Conservation (phyloP, 306 rosid genomes). For the Biancaea sappan region DNA sequence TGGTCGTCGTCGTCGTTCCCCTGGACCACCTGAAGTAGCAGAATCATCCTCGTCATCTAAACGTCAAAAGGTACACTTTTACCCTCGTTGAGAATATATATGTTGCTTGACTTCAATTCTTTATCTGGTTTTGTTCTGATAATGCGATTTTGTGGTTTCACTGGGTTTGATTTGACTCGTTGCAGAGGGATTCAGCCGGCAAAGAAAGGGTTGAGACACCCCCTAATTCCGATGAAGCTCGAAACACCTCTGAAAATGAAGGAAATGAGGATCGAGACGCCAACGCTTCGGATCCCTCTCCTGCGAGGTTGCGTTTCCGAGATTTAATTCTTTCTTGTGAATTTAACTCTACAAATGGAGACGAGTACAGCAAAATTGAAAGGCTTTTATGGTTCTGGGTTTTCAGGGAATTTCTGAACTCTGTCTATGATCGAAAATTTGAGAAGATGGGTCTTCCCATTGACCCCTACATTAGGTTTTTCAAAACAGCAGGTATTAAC, state of each 20-base stretch:
- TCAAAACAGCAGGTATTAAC: conserved; percentile 11
- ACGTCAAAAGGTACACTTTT: conserved; percentile 4
- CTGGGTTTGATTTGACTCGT: conserved; percentile 1
- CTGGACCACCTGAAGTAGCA: neutral
- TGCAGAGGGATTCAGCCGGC: neutral
- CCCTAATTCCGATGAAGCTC: neutral
- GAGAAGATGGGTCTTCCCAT: neutral
- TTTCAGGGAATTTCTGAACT: neutral
- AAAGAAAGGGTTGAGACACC: neutral
- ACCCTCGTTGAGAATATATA: neutral
- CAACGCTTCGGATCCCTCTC: neutral
- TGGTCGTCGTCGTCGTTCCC: neutral
- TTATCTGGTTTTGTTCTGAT: neutral
- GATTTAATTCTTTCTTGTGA: neutral
- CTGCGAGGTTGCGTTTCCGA: neutral
- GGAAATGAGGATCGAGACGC: neutral
- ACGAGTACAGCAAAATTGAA: neutral
- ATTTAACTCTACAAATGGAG: neutral
- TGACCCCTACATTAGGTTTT: conserved; percentile 24
- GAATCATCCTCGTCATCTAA: neutral
- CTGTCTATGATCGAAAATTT: neutral
- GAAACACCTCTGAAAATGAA: neutral
- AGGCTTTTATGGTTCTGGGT: neutral
- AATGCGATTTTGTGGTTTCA: neutral
- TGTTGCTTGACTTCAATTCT: neutral